Evolutionary conservation across 371 early-diverging fungal genomes (phyloP).

Genomic region (Apophysomyces sp.): DNA sequence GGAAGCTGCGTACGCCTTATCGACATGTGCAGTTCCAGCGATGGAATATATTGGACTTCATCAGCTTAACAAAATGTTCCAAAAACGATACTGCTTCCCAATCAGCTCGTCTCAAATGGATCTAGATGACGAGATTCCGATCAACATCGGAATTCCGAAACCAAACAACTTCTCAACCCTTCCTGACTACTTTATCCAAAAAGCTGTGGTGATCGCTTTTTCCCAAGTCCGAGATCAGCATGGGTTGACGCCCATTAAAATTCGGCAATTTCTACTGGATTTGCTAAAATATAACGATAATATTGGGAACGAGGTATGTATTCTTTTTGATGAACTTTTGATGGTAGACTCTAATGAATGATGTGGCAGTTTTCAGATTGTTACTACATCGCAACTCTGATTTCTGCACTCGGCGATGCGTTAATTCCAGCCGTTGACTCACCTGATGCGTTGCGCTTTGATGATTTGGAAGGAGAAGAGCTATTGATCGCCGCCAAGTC

Average conservation of each 20-base stretch:
- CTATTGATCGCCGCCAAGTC: constrained; percentile 57
- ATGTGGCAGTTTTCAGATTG: constrained; percentile 68
- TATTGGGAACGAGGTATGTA: constrained; percentile 71
- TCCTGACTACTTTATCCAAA: constrained; percentile 88
- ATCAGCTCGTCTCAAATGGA: constrained; percentile 17
- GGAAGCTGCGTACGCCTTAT: constrained; percentile 89
- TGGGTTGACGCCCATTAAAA: constrained; percentile 66
- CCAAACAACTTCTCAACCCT: constrained; percentile 85
- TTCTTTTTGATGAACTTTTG: background rate
- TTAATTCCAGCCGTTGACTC: constrained; percentile 55
- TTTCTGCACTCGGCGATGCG: constrained; percentile 72
- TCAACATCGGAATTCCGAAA: constrained; percentile 65
- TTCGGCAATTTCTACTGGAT: constrained; percentile 70
- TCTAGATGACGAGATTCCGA: constrained; percentile 42
- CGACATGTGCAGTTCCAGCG: constrained; percentile 60
- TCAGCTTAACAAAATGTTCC: constrained; percentile 76
- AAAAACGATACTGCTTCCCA: constrained; percentile 70
- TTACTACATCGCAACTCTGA: constrained; percentile 73
- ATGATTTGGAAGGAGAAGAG: constrained; percentile 52
- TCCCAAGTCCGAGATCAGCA: constrained; percentile 65
- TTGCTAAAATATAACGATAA: constrained; percentile 91
- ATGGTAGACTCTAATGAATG: background rate
- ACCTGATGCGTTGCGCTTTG: constrained; percentile 28
- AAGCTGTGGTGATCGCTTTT: constrained; percentile 77
- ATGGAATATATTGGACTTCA: constrained; percentile 72